Percentiles rank a stretch among this genome's conserved stretches.
These are phyloP conservation scores for Basipetospora chlamydospora DNA, from an alignment of 2,329 filamentous ascomycete species.

Conservation along the genomic window DNA sequence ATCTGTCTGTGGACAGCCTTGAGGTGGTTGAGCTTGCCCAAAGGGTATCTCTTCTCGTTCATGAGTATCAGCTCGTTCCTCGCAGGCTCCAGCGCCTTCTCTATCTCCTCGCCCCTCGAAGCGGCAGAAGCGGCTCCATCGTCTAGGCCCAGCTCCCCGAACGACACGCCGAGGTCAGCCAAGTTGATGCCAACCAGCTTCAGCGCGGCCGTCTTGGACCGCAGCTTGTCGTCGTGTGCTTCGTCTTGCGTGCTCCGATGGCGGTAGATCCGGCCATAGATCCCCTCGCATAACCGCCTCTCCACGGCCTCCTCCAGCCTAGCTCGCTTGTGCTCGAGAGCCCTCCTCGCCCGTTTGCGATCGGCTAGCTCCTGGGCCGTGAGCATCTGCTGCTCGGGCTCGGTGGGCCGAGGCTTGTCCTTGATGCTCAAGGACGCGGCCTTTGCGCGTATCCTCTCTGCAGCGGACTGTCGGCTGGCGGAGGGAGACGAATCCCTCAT, in stretches of 20 bases:
- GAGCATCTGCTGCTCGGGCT: constrained; percentile 66
- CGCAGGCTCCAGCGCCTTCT: constrained; percentile 56
- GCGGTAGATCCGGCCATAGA: constrained; percentile 80
- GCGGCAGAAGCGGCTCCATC: too few species aligned
- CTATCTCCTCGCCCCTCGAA: constrained; percentile 50
- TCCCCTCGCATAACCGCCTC: constrained; percentile 65
- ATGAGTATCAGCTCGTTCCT: constrained; percentile 60
- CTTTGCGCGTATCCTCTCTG: constrained; percentile 41
- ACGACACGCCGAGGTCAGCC: constrained; percentile 67
- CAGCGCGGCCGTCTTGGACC: constrained; percentile 84
- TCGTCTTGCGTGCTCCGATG: constrained; percentile 88
- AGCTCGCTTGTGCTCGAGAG: constrained; percentile 62
- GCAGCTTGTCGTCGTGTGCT: constrained; percentile 82
- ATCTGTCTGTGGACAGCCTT: constrained; percentile 87
- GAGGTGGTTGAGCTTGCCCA: constrained; percentile 81
- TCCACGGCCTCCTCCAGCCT: constrained; percentile 86
- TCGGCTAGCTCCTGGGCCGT: constrained; percentile 73
- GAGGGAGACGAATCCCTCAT: constrained; percentile 50
- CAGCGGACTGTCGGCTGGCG: constrained; percentile 35
- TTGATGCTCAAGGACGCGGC: constrained; percentile 38
- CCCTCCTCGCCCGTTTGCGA: constrained; percentile 61
- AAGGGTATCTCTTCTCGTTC: constrained; percentile 73
- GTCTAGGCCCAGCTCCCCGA: too few species aligned
- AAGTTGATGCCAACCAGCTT: constrained; percentile 83
- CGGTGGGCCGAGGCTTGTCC: constrained; percentile 30